Conservation (phyloP, 2,329 filamentous ascomycete species). For the Ceratocystis destructans region DNA sequence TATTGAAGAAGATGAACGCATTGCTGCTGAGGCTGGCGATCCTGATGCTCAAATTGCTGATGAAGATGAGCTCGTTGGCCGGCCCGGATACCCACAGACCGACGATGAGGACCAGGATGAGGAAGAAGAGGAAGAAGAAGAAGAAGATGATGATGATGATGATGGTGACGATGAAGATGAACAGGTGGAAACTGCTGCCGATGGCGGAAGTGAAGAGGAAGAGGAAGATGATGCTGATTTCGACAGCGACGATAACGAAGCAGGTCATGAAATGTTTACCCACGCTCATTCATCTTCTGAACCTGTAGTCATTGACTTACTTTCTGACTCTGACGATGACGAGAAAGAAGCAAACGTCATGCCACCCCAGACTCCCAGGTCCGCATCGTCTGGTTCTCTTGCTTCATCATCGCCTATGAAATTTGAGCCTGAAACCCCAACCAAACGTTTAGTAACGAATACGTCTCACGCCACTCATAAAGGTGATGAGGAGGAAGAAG, state of each 20-base stretch:
- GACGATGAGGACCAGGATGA: constrained; percentile 14
- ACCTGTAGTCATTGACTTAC: constrained; percentile 34
- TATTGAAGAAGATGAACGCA: constrained; percentile 12
- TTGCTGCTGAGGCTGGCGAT: constrained; percentile 4
- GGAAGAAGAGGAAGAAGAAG: constrained; percentile 7
- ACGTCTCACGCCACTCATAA: not conserved
- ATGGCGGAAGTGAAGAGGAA: constrained; percentile 11
- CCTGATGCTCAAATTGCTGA: constrained; percentile 12
- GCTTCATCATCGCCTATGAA: not conserved
- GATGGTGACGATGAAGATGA: constrained; percentile 16
- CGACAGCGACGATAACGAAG: constrained; percentile 7
- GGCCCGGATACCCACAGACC: constrained; percentile 6
- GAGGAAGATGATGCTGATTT: constrained; percentile 10
- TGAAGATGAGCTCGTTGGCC: constrained; percentile 12
- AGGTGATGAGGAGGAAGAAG: constrained; percentile 9
- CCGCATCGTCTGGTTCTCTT: not conserved
- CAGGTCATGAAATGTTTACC: not conserved
- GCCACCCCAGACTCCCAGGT: not conserved
- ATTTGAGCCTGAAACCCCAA: not conserved
- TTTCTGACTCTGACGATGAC: constrained; percentile 36
- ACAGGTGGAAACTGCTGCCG: constrained; percentile 7
- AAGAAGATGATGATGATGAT: constrained; percentile 19
- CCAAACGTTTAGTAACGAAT: not conserved
- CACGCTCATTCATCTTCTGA: constrained; percentile 22
- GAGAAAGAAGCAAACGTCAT: constrained; percentile 20